Evolutionary conservation across 106 monocot species (phyloP).

Genomic region (Apostasia shenzhenica): DNA sequence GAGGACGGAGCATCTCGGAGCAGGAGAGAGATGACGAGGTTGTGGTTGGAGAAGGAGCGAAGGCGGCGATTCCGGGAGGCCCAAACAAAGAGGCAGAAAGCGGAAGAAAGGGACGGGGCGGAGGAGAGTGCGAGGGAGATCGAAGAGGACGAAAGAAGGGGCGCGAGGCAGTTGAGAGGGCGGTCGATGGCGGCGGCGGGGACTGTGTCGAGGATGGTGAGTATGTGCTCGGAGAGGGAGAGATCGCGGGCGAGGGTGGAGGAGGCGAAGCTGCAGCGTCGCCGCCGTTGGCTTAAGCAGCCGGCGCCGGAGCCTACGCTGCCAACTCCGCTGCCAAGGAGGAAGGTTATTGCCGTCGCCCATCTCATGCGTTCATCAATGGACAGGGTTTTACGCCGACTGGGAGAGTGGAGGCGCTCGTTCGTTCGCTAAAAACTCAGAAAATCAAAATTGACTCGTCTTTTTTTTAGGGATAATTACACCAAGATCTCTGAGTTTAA

Average conservation of each 20-base stretch:
- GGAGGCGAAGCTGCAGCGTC: background rate
- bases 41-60: slow-evolving; percentile 32
- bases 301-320: background rate
- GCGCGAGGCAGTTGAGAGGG: slow-evolving; percentile 40
- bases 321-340: background rate
- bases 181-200: slow-evolving; percentile 23
- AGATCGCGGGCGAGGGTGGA: slow-evolving; percentile 19
- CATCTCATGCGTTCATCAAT: slow-evolving; percentile 37
- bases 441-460: too few relatives aligned
- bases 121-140: slow-evolving; percentile 24
- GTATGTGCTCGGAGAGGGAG: slow-evolving; percentile 33
- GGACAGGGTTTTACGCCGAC: background rate
- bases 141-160: slow-evolving; percentile 33
- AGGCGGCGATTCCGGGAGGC: slow-evolving; percentile 24
- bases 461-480: too few relatives aligned
- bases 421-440: too few relatives aligned
- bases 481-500: too few relatives aligned
- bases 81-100: slow-evolving; percentile 69
- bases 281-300: background rate
- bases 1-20: slow-evolving; percentile 3
- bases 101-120: slow-evolving; percentile 10
- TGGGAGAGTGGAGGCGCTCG: background rate
- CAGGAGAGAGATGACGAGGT: slow-evolving; percentile 39
- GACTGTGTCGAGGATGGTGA: slow-evolving; percentile 46
- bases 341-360: slow-evolving; percentile 3